Conservation (phyloP, 768 basidiomycete species). For the Serendipita sp. region DNA sequence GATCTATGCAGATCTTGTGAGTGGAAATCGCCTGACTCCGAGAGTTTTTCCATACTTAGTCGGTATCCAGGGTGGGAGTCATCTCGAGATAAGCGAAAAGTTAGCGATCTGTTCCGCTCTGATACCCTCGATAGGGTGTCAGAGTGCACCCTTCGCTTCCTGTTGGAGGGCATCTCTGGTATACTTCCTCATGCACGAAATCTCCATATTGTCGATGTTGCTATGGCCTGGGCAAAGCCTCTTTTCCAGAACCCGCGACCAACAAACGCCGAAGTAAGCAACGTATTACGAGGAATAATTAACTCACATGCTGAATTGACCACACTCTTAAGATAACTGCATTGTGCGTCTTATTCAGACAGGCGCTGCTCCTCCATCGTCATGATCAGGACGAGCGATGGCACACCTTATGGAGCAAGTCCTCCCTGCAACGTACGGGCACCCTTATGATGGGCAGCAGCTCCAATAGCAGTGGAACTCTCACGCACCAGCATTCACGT, state of each 20-base stretch:
- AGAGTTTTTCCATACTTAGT: neutral
- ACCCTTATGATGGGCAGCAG: neutral
- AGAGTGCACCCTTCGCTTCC: neutral
- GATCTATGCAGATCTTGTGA: neutral
- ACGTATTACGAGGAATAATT: neutral
- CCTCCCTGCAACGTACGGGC: neutral
- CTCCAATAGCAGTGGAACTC: neutral
- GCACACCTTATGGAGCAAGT: neutral
- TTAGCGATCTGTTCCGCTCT: neutral
- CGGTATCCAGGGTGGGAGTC: neutral
- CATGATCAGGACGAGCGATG: neutral
- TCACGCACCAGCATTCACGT: neutral
- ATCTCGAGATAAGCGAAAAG: neutral
- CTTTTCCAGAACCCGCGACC: neutral
- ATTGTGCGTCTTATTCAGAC: neutral
- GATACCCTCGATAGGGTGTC: neutral
- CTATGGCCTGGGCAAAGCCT: neutral
- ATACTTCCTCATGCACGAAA: neutral
- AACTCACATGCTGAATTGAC: neutral
- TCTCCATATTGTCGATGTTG: neutral
- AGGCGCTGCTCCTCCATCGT: neutral
- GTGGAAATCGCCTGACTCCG: neutral
- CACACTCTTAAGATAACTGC: neutral
- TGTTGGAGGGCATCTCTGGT: neutral
- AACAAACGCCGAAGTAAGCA: neutral